phyloP scores from a whole-genome alignment of 768 basidiomycete genomes.

The Phanerodontia chrysosporium region DNA sequence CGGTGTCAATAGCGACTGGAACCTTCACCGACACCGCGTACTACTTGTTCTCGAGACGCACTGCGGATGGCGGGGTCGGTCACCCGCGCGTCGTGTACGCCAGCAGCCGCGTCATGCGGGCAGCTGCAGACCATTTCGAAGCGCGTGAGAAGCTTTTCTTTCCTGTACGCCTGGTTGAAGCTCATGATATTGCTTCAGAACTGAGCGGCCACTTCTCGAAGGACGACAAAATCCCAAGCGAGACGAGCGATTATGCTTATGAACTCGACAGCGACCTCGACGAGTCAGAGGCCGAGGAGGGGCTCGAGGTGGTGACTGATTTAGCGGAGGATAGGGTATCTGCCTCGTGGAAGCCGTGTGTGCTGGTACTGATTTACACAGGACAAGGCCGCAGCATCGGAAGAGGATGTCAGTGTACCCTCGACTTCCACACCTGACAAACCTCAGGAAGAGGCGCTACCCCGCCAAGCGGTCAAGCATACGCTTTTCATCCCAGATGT shows the following conservation, averaged over 20 bases:
- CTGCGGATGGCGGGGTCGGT: not conserved
- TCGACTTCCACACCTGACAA: too few species aligned
- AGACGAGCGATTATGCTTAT: not conserved
- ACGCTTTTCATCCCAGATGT: not conserved
- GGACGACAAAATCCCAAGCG: not conserved
- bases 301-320: too few species aligned
- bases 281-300: not conserved
- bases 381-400: too few species aligned
- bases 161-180: not conserved
- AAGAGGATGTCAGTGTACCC: too few species aligned
- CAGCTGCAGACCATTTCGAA: not conserved
- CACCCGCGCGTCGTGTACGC: not conserved
- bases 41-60: too few species aligned
- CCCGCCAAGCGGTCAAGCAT: too few species aligned
- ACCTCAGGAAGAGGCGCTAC: too few species aligned
- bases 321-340: too few species aligned
- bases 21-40: not conserved
- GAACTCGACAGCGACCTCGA: constrained; percentile 9
- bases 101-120: not conserved
- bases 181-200: not conserved
- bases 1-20: not conserved
- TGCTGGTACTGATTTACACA: too few species aligned
- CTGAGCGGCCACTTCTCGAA: not conserved
- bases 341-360: too few species aligned
- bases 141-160: not conserved